Base-by-base conservation (phyloP, 148 eudicot genomes). In the Silene conica region DNA sequence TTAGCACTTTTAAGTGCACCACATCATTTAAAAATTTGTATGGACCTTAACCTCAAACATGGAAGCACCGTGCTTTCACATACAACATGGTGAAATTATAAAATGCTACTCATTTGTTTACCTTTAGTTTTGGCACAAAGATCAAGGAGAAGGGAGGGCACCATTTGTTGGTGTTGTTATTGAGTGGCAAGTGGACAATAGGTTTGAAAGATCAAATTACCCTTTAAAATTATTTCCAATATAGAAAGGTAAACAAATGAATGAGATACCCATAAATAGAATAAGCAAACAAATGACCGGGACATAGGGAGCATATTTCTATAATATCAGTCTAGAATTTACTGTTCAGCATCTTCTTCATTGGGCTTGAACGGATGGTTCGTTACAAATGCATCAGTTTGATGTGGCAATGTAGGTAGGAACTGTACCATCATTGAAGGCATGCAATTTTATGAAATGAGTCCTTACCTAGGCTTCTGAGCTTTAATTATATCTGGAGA, bases 301-400 rank as follows among this genome's bases (percentile, higher is more conserved):
- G n/a, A n/a, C n/a, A n/a, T n/a, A n/a, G n/a, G n/a, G n/a, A n/a
- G n/a, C n/a, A n/a, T n/a, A n/a, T n/a, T n/a, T n/a, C n/a, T n/a
- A 34, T 16, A 64, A 34, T 31, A 19, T 45, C 52, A 43, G 26
- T 67, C 10, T 43, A n/a, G 55, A 67, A 43, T 43, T 19, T 19
- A 20, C 28, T 19, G 4, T 67, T 34, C 54, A 41, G 46, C 70
- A 8, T 6, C 15, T n/a, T 45, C 41, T 66, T 31, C 10, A 20
- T 67, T 43, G 55, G 56, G 56, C 26, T 22, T 67, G 56, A 45
- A 46, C 8, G n/a, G 71, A 46, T 67, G 55, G 48, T 67, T 3
- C 55, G 31, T n/a, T 46, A 67, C 31, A 16, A 43, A 12, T 21
- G 31, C 28, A 21, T 45, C 20, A 67, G 31, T 46, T n/a, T 14